phyloP scores from a whole-genome alignment of 768 basidiomycete species.

The Lactarius trivialis region DNA sequence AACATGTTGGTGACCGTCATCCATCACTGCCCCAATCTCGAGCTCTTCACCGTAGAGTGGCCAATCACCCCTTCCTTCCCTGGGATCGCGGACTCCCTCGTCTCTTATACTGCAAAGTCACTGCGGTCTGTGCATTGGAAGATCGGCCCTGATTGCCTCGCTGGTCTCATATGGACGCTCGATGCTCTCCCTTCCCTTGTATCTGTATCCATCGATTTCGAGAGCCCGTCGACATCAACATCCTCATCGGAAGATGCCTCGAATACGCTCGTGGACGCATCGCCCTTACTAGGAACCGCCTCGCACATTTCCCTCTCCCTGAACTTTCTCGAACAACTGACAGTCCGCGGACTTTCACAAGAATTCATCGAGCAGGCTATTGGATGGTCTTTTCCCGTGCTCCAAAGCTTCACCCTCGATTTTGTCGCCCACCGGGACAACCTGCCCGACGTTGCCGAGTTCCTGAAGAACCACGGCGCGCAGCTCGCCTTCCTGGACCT shows the following conservation, averaged over 20 bases:
- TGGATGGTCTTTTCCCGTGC: constrained; percentile 59
- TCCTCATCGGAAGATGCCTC: not conserved
- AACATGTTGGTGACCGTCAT: constrained; percentile 53
- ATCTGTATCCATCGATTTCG: constrained; percentile 51
- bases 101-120: constrained; percentile 41
- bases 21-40: constrained; percentile 61
- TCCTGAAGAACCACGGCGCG: constrained; percentile 53
- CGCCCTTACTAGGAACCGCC: constrained; percentile 53
- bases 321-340: constrained; percentile 54
- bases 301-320: constrained; percentile 48
- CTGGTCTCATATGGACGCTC: constrained; percentile 69
- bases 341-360: constrained; percentile 50
- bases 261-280: constrained; percentile 32
- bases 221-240: constrained; percentile 9
- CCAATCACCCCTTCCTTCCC: constrained; percentile 55
- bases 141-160: constrained; percentile 46
- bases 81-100: constrained; percentile 57
- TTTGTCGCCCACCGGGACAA: constrained; percentile 40
- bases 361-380: constrained; percentile 65
- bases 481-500: constrained; percentile 60
- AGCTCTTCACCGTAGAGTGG: constrained; percentile 65
- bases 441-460: constrained; percentile 51
- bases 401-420: constrained; percentile 53
- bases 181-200: constrained; percentile 52
- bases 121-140: constrained; percentile 59